Evolutionary conservation across 2,329 filamentous ascomycete species (phyloP), one percentile per base, ranked within the genome.

Genomic region (Colletotrichum sp.): DNA sequence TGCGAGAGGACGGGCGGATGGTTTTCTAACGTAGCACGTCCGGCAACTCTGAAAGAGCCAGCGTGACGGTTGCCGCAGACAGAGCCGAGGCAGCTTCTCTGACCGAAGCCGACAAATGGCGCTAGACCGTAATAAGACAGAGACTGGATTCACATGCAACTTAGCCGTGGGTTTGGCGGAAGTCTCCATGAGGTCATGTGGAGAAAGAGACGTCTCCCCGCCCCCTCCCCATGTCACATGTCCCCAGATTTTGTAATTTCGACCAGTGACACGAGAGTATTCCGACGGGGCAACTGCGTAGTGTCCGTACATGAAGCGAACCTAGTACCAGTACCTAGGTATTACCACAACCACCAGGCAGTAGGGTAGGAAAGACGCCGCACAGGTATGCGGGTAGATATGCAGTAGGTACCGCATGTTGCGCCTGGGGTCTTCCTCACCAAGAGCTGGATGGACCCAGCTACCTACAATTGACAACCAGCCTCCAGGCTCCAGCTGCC

Each of bases 71-170:
- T 69, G 65, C 74, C 70, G 69, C 69, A 71, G 67, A 67, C 30
- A 75, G 60, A 78, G 77, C 77, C 77, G 77, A 78, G 77, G 77
- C 77, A 78, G 71, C 77, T 72, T 66, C 60, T 74, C 66, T 52
- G 16, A 34, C 75, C 65, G 63, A 68, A 77, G 77, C 77, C 77
- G 77, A 78, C 26, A 13, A 57, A 10, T 4, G 21, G n/a, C 72
- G 72, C 77, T 77, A 78, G 68, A 68, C 71, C 55, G 8, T 15
- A 63, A 77, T 5, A 3, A 16, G 77, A 15, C n/a, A 67, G 63
- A 57, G 18, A 36, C 24, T 58, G n/a, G 24, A 58, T 76, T 76
- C 74, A 76, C 74, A 76, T 76, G 74, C 58, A 58, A 73, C 71
- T 68, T 24, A 58, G 12, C 64, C 55, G 57, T 72, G 64, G 73